Base-by-base conservation (phyloP, 306 rosid species). In the Rosa persica region DNA sequence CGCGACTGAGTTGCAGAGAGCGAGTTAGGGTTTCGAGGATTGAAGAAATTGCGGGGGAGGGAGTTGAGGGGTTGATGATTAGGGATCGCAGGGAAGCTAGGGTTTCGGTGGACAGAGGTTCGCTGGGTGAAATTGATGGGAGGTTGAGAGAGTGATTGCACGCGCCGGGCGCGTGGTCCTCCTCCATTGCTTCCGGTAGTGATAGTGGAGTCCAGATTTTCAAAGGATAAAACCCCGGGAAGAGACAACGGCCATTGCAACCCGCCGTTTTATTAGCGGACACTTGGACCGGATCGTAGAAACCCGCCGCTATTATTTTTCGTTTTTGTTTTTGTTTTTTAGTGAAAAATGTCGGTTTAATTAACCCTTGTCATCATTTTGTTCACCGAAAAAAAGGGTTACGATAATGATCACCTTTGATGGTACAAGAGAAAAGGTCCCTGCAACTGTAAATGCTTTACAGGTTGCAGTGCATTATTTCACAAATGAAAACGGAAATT, bases 21-120 rank as follows among this genome's bases (percentile, higher is more conserved):
- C 74, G 83, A 61, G 83, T 78, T 76, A 92, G 86, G 87, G 87
- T 83, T 81, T 83, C 51, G 57, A 85, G 40, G 66, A 84, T 74
- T 1, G 82, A 80, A 39, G 90, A 79, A 61, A 91, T 67, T 46
- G 77, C 84, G 75, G 80, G 9, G 43, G 87, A 77, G 9, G 93
- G 83, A 27, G 92, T 89, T 25, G 91, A 90, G 70, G 96, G 92
- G 79, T 81, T 84, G 66, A 85, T 17, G 83, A 93, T 75, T 7
- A 85, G 84, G 61, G 92, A 82, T 57, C 90, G 76, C 60, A 93
- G 71, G 44, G 85, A 84, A 79, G 85, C 80, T 76, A 93, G 81
- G 76, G 85, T 64, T 82, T 66, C 73, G 22, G 79, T 66, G 43
- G 90, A 86, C 64, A 81, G 77, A 36, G 85, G 58, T 77, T 77